Conservation (phyloP, 192 early-diverging fungal species). For the Phycomyces nitens region DNA sequence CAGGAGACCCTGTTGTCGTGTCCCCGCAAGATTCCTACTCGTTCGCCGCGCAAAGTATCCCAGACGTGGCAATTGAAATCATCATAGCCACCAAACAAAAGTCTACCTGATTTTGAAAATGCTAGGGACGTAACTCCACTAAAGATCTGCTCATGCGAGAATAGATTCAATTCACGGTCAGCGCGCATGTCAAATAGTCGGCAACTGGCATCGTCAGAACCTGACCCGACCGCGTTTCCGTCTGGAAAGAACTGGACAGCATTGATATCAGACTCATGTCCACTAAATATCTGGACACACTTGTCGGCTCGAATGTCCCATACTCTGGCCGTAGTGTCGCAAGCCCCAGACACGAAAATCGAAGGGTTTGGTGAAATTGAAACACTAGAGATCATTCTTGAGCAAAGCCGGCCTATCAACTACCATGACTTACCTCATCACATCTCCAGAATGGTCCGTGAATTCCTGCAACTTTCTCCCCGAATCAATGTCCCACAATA, state of each 20-base stretch:
- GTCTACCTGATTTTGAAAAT: constrained; percentile 93
- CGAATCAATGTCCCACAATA: constrained; percentile 99
- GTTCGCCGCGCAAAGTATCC: constrained; percentile 95
- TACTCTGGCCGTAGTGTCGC: constrained; percentile 96
- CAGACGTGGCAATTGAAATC: constrained; percentile 99
- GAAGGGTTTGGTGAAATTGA: constrained; percentile 91
- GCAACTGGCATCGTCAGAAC: constrained; percentile 98
- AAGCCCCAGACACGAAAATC: constrained; percentile 97
- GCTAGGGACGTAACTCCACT: constrained; percentile 98
- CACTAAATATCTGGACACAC: constrained; percentile 97
- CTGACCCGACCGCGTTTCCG: constrained; percentile 96
- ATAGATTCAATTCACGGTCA: constrained; percentile 96
- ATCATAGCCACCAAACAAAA: constrained; percentile 98
- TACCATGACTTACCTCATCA: constrained; percentile 72
- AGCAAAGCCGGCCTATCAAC: not conserved
- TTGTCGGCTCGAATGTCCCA: constrained; percentile 97
- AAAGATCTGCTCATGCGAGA: constrained; percentile 96
- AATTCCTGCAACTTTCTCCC: constrained; percentile 95
- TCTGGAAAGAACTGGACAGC: constrained; percentile 99
- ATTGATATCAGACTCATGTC: constrained; percentile 98
- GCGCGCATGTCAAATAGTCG: constrained; percentile 96
- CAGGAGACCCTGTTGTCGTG: constrained; percentile 99
- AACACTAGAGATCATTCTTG: constrained; percentile 56
- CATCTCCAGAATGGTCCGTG: constrained; percentile 97
- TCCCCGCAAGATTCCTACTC: constrained; percentile 88